A percentile compares a stretch with the other conserved stretches of the same genome.
phyloP scores from a whole-genome alignment of 768 basidiomycete genomes.

The Pleurotus eryngii region DNA sequence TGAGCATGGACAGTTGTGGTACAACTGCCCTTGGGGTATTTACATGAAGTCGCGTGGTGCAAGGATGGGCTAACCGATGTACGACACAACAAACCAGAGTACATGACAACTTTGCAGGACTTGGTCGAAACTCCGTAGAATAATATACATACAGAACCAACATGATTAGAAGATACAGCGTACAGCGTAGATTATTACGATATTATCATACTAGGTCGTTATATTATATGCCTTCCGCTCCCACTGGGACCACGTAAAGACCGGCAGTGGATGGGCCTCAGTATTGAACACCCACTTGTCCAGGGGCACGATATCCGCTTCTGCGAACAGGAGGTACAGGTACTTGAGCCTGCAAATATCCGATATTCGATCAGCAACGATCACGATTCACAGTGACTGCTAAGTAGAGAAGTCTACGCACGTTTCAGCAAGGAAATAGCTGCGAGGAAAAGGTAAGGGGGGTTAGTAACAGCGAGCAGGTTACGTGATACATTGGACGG shows the following conservation, averaged over 20 bases:
- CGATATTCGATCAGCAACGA: constrained; percentile 30
- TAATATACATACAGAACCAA: too few species aligned
- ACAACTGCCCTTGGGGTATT: too few species aligned
- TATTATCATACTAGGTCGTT: background rate
- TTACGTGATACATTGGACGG: too few species aligned
- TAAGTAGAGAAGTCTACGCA: constrained; percentile 21
- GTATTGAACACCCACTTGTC: constrained; percentile 63
- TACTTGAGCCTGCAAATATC: constrained; percentile 51
- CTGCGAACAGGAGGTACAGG: constrained; percentile 61
- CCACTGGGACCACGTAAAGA: constrained; percentile 55
- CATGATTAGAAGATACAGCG: too few species aligned
- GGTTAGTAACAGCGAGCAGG: background rate
- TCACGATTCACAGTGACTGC: constrained; percentile 23
- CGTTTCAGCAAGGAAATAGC: constrained; percentile 50
- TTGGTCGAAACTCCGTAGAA: too few species aligned
- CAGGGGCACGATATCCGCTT: constrained; percentile 48
- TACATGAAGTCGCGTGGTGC: too few species aligned
- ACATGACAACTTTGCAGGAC: too few species aligned
- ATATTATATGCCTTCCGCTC: constrained; percentile 47
- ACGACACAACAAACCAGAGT: too few species aligned
- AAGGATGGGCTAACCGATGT: too few species aligned
- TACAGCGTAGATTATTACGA: background rate
- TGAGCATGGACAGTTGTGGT: too few species aligned
- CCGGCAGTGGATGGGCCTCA: constrained; percentile 69
- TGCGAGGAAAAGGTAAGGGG: constrained; percentile 16